Evolutionary conservation across 2,329 filamentous ascomycete species (phyloP), one percentile per base, ranked within the genome.

Genomic region (Colletotrichum sublineola): DNA sequence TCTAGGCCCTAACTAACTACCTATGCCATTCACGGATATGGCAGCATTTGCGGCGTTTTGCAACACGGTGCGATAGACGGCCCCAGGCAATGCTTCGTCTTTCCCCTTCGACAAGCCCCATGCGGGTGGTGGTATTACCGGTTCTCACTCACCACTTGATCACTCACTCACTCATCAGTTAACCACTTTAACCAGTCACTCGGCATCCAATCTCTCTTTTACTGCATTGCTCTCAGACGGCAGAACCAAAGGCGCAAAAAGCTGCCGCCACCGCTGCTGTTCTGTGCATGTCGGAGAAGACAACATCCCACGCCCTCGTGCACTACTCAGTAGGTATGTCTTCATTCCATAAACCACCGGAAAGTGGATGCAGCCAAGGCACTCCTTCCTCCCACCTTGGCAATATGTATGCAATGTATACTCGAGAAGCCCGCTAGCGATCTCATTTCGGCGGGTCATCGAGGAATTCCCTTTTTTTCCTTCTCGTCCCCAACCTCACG

Each of bases 381-480:
- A 56, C 20, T 53, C 42, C 42, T 18, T 56, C 24, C 62, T n/a
- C 29, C 36, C 44, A 46, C 46, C 31, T 36, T 63, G 15, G 20
- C 61, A 63, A 36, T 48, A 48, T 63, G 48, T 48, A 48, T 63
- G 33, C 46, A 63, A 24, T 63, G 15, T 15, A 12, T 46, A 42
- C 29, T 29, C 61, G n/a, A 46, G 8, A 18, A 31, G 11, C 38
- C 33, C 38, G 38, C 48, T 36, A 53, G 33, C 48, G 42, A 64
- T 68, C 67, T 68, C 67, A 44, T 64, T 68, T 63, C 67, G 44
- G 67, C 60, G 52, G 67, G 60, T 44, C 18, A 64, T 68, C 67
- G 67, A 38, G 42, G 31, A 6, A 60, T 57, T 9, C 24, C 29
- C 24, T 53, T 18, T 9, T 48, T 48, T 18, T 4, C n/a, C 12